A percentile compares a stretch with the other conserved stretches of the same genome.
phyloP scores from a whole-genome alignment of 805 yeast genomes.

The Lipomyces oligophaga region DNA sequence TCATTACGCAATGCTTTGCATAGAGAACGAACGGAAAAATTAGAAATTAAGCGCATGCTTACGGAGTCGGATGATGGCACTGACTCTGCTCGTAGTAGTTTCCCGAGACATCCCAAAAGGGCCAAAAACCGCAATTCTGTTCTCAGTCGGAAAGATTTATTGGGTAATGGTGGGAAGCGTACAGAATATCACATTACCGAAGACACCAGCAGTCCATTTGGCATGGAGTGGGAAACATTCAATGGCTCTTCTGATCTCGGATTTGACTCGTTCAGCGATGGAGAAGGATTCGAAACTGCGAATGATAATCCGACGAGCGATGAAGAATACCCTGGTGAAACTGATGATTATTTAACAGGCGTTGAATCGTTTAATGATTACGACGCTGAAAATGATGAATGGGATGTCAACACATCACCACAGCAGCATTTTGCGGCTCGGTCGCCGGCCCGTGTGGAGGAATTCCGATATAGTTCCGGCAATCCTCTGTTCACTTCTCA shows the following conservation, averaged over 20 bases:
- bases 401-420: too few species aligned
- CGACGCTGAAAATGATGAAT: constrained; percentile 36
- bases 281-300: constrained; percentile 29
- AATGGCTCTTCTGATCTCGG: constrained; percentile 20
- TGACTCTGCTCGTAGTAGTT: constrained; percentile 15
- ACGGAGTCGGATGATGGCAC: constrained; percentile 33
- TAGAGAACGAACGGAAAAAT: constrained; percentile 45
- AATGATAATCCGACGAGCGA: constrained; percentile 32
- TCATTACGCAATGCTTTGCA: constrained; percentile 52
- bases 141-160: constrained; percentile 3
- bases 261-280: constrained; percentile 30
- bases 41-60: constrained; percentile 37
- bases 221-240: constrained; percentile 27
- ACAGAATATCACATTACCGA: constrained; percentile 20
- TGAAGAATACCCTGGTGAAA: constrained; percentile 13
- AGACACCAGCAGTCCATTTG: constrained; percentile 15
- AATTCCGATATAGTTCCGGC: constrained; percentile 9
- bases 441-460: too few species aligned
- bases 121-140: neutral
- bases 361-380: constrained; percentile 33
- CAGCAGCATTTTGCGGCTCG: too few species aligned
- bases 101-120: constrained; percentile 3
- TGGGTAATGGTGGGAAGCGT: constrained; percentile 15
- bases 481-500: constrained; percentile 6
- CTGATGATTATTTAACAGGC: constrained; percentile 32